phyloP scores from a whole-genome alignment of 352 stramenopile genomes.

The Globisporangium viniferum region DNA sequence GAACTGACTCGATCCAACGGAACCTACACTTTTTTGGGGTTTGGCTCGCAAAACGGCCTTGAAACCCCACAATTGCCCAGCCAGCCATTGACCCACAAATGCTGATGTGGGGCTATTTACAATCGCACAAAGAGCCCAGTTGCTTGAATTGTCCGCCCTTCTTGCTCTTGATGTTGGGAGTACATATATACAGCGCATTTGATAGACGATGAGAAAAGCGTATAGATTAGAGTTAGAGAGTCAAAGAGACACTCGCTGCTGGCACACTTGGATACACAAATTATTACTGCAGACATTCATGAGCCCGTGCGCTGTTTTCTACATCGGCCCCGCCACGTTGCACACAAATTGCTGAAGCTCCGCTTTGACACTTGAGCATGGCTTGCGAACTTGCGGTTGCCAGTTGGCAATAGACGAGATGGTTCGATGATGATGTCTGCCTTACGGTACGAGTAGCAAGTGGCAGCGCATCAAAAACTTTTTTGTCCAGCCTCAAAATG shows the following conservation, averaged over 20 bases:
- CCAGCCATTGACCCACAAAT: neutral
- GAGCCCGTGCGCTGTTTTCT: neutral
- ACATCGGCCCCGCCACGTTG: neutral
- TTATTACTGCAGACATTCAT: neutral
- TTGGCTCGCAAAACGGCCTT: neutral
- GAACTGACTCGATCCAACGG: slow-evolving; percentile 1
- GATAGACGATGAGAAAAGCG: neutral
- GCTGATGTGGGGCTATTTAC: neutral
- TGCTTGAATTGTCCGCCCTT: neutral
- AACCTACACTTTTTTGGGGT: neutral
- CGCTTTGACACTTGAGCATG: neutral
- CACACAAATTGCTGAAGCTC: neutral
- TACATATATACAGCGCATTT: neutral
- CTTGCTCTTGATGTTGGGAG: neutral
- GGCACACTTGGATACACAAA: neutral
- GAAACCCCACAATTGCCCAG: neutral
- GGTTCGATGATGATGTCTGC: neutral
- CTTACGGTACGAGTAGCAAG: neutral
- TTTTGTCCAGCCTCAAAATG: neutral
- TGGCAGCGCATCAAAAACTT: neutral
- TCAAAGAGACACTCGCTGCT: neutral
- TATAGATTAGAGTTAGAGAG: neutral
- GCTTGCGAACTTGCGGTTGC: neutral
- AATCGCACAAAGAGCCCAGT: neutral
- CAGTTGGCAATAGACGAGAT: neutral